Base-by-base conservation (phyloP, 2,329 filamentous ascomycete genomes). In the Kalaharituber pfeilii region DNA sequence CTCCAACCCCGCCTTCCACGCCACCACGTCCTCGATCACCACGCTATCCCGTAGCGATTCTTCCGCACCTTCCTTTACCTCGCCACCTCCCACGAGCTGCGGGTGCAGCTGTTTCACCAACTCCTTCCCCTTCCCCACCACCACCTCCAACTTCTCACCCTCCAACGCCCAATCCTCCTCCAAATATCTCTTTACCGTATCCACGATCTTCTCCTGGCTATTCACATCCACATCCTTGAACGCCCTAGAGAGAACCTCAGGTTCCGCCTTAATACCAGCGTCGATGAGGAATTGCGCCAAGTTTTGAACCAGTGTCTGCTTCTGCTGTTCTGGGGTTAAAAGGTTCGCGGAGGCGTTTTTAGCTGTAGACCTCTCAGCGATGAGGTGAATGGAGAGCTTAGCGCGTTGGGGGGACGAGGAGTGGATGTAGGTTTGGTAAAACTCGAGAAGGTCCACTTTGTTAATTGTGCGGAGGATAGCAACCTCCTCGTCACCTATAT, bases 331-430 rank as follows among this genome's bases (percentile, higher is more conserved):
- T 44, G 50, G 8, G 26, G n/a, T 51, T 20, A 30, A 28, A 15
- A 25, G 13, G 9, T 56, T 52, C 11, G 36, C 22, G 11, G 33
- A 9, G 25, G 13, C n/a, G 11, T 51, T 33, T 13, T 33, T 49
- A 13, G 49, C 39, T 11, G 56, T 49, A 30, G 30, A 47, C 25
- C 50, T 52, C 5, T 59, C 59, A 27, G 60, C 60, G 47, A 59
- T 64, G 65, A 96, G 73, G 65, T 96, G 84, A 15, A 95, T 79
- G 0, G 86, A 81, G 5, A 93, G 69, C 66, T 95, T 94, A n/a
- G 86, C 81, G 50, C 91, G 79, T 0, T 71, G 72, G 0, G 75
- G 69, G 2, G 89, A 95, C 1, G 73, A 70, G 0, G 88, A 87
- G 57, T 80, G 76, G 62, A 98, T 84, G 69, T 80, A 84, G 25